These are phyloP conservation scores for Fraxinus greggii DNA, from an alignment of 305 asterid genomes.

Conservation along the genomic window DNA sequence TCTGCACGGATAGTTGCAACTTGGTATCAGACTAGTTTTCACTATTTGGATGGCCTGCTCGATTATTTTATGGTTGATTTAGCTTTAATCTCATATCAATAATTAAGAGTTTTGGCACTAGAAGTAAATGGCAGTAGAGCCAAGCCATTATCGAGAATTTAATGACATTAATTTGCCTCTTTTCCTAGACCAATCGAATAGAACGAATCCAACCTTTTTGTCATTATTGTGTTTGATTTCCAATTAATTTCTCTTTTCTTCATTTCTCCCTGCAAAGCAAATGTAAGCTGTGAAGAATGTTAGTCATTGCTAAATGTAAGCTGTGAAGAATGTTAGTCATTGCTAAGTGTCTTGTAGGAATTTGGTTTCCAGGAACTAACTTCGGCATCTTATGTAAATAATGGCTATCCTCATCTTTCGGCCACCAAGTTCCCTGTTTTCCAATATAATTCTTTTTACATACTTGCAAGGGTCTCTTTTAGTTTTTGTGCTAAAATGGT, in stretches of 20 bases:
- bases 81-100: too few relatives aligned
- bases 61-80: too few relatives aligned
- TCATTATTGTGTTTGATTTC: constrained; percentile 1
- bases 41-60: too few relatives aligned
- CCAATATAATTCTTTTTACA: not conserved
- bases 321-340: not conserved
- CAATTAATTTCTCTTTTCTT: not conserved
- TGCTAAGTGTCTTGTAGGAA: not conserved
- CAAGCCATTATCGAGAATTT: too few relatives aligned
- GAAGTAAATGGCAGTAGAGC: too few relatives aligned
- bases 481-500: not conserved
- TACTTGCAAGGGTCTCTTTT: not conserved
- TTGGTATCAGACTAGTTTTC: too few relatives aligned
- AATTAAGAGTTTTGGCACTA: too few relatives aligned
- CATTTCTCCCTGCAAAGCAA: not conserved
- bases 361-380: constrained; percentile 2
- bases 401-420: not conserved
- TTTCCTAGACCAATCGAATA: constrained; percentile 4
- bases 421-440: not conserved
- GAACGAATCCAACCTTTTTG: not conserved
- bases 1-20: too few relatives aligned
- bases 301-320: not conserved
- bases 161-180: too few relatives aligned
- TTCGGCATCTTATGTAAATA: constrained; percentile 12
- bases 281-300: not conserved